Evolutionary conservation across 2,329 filamentous ascomycete genomes (phyloP), one percentile per base, ranked within the genome.

Genomic region (Ophioceras dolichostomum): DNA sequence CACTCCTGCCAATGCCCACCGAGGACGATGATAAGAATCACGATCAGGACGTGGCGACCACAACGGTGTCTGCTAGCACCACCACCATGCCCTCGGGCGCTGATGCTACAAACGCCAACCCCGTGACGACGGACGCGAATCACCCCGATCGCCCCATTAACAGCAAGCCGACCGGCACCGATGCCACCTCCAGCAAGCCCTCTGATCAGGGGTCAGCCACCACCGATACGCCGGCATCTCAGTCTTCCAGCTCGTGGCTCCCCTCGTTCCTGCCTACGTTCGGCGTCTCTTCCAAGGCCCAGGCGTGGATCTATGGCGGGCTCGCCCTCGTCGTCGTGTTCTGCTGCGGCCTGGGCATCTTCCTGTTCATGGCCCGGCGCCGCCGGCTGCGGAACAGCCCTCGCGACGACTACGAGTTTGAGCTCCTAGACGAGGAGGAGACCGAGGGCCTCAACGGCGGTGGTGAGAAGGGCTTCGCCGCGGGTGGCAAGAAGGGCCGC

Each of bases 251-350:
- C 28, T 79, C 84, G 43, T 79, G 76, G 76, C 68, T 95, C 14
- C 87, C 88, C 1, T 88, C 83, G 7, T 83, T 83, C 65, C 81
- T 96, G 53, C 88, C 89, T 0, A 89, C 84, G 1, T 94, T 96
- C 50, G 86, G 87, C 38, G 81, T 88, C 27, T 88, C 83, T 8
- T 86, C 86, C 47, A 76, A 76, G 51, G 94, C 87, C 0, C 86
- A 93, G 54, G 73, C 83, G 42, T 98, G 91, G 91, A 94, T 98
- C 47, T 96, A 78, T 55, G 88, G 86, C 40, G 78, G 88, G 4
- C 62, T 91, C 17, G 76, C 70, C n/a, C 73, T 95, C 16, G 98
- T 98, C 44, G 64, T 82, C 10, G 64, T 82, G 35, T 98, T 98
- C 66, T 88, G 88, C 57, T 60, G 66, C 39, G 83, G 79, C 3